These are phyloP conservation scores for Trichoderma virens DNA, from an alignment of 495 filamentous ascomycete genomes.

Conservation along the genomic window DNA sequence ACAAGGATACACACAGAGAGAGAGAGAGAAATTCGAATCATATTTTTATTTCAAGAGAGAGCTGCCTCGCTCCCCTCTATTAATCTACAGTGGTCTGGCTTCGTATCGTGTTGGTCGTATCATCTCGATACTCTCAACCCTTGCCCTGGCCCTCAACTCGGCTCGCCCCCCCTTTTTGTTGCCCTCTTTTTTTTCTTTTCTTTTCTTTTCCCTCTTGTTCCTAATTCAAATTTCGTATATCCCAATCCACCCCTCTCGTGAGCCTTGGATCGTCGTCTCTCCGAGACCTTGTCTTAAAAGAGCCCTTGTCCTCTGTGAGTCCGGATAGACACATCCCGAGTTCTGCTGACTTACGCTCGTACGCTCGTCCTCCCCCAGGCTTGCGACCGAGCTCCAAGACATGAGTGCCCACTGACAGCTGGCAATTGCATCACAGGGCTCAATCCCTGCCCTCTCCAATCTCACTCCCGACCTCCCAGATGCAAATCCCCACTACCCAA, in stretches of 20 bases:
- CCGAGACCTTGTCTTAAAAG: background rate
- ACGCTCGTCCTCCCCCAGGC: background rate
- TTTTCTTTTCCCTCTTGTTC: background rate
- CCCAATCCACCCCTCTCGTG: background rate
- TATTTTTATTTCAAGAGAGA: no score
- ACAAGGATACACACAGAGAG: no score
- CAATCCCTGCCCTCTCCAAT: constrained; percentile 4
- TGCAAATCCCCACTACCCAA: background rate
- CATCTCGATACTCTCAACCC: background rate
- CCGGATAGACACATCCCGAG: background rate
- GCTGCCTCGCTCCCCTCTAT: no score
- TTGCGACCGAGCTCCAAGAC: background rate
- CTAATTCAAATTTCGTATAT: background rate
- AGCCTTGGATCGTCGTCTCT: background rate
- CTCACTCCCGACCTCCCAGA: background rate
- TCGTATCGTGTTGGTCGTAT: no score
- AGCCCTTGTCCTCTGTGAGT: no score
- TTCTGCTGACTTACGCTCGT: no score
- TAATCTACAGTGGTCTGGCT: no score
- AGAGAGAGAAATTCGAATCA: no score
- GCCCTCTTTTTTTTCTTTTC: background rate
- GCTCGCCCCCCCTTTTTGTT: background rate
- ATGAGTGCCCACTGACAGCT: constrained; percentile 4
- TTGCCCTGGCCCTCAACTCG: background rate
- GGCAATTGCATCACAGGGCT: constrained; percentile 7